Percentiles rank a stretch among this genome's conserved stretches.
These are phyloP conservation scores for Metschnikowia gelsemii DNA, from an alignment of 805 yeast genomes.

Conservation along the genomic window DNA sequence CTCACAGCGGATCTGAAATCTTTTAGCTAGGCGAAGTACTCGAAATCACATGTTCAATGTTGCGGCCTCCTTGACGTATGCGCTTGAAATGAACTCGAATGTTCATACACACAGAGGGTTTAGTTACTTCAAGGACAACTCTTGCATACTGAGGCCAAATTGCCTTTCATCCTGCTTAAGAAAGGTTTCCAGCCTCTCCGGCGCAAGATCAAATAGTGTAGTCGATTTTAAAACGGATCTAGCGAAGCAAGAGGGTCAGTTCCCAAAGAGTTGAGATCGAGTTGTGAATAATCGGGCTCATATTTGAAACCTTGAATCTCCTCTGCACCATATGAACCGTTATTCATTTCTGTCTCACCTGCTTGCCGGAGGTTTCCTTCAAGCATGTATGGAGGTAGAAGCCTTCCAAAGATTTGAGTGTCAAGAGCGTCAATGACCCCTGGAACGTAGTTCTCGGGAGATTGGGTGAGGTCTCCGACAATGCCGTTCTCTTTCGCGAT, in stretches of 20 bases:
- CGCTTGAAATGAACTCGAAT: no score
- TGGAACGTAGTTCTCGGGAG: constrained; percentile 53
- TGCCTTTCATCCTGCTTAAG: not conserved
- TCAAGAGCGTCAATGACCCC: constrained; percentile 86
- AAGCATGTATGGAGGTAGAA: constrained; percentile 82
- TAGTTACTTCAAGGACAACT: no score
- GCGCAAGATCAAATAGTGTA: not conserved
- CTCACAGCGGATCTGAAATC: no score
- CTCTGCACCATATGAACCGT: not conserved
- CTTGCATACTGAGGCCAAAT: no score
- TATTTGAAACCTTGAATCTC: not conserved
- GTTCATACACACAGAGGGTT: no score
- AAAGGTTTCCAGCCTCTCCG: not conserved
- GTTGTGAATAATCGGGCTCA: constrained; percentile 5
- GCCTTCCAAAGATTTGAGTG: constrained; percentile 79
- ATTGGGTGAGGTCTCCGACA: constrained; percentile 3
- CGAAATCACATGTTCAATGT: no score
- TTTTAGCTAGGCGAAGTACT: no score
- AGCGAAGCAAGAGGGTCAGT: constrained; percentile 10
- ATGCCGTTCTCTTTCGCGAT: not conserved
- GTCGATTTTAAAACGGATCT: constrained; percentile 8
- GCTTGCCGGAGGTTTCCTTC: constrained; percentile 23
- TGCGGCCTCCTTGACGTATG: no score
- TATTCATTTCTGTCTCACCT: constrained; percentile 5
- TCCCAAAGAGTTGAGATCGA: not conserved